Percentiles rank a stretch among this genome's conserved stretches.
Evolutionary conservation across 139 green algal species (phyloP).

Genomic region (Pedinophyceae sp.): DNA sequence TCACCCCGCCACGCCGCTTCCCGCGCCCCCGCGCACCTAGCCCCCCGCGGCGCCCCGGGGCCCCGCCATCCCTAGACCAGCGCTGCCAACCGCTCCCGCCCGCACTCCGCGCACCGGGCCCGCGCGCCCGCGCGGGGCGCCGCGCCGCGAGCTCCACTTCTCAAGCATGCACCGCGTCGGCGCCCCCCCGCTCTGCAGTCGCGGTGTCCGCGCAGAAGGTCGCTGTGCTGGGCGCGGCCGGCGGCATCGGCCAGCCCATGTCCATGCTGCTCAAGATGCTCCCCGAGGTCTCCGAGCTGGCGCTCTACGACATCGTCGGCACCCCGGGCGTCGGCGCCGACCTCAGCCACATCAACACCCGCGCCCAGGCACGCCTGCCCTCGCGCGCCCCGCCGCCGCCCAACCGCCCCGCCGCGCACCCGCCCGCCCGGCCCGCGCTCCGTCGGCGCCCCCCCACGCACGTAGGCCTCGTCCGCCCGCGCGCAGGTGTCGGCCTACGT

Average conservation of each 20-base stretch:
- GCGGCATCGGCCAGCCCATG: constrained; percentile 80
- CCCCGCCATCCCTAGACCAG: too few species aligned
- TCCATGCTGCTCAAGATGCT: constrained; percentile 88
- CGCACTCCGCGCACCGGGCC: neutral
- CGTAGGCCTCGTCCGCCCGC: too few species aligned
- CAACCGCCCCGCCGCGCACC: neutral
- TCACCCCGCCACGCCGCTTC: too few species aligned
- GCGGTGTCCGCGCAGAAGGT: constrained; percentile 46
- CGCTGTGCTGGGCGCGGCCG: constrained; percentile 68
- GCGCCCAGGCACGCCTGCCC: constrained; percentile 22
- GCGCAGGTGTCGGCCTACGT: constrained; percentile 22
- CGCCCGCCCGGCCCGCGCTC: too few species aligned
- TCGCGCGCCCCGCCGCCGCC: neutral
- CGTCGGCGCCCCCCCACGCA: too few species aligned
- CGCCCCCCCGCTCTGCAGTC: neutral
- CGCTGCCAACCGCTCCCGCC: too few species aligned
- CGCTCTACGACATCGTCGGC: constrained; percentile 70
- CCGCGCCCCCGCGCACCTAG: too few species aligned
- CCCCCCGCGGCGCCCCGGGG: too few species aligned
- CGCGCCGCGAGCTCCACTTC: too few species aligned
- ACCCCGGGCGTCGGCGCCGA: constrained; percentile 87
- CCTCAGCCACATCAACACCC: constrained; percentile 89
- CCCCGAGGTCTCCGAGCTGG: constrained; percentile 54
- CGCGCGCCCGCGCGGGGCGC: neutral
- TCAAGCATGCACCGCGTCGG: too few species aligned